Conservation (phyloP, 225 moss, liverwort and hornwort genomes). For the Takakia lepidozioides region DNA sequence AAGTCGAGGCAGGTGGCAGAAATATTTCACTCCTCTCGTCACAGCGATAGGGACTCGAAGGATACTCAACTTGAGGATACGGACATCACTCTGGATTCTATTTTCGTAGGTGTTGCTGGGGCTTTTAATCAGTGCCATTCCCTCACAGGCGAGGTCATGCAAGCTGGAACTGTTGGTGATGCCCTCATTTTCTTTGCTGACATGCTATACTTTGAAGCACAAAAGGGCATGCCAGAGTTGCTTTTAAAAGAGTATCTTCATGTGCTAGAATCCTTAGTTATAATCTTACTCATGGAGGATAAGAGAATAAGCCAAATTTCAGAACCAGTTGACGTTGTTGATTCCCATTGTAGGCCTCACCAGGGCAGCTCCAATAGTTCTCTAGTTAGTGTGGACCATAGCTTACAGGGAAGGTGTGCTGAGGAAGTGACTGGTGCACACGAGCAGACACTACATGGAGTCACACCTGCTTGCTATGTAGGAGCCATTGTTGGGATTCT, state of each 20-base stretch:
- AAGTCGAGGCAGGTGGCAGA: conserved; percentile 17
- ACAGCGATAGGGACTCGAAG: conserved; percentile 13
- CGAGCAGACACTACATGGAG: conserved; percentile 3
- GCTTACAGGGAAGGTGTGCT: conserved; percentile 8
- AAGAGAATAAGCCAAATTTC: conserved; percentile 26
- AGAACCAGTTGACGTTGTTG: conserved; percentile 4
- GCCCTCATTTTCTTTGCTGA: conserved; percentile 66
- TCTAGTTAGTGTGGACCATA: too few relatives aligned
- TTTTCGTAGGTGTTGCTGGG: conserved; percentile 21
- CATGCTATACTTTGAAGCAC: conserved; percentile 58
- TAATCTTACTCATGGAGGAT: conserved; percentile 55
- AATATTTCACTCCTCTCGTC: conserved; percentile 2
- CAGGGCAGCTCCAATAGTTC: conserved; percentile 6
- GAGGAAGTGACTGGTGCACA: too few relatives aligned
- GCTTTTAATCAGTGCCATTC: conserved; percentile 38
- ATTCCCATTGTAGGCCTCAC: too few relatives aligned
- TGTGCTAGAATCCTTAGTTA: conserved; percentile 56
- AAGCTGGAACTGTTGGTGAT: conserved; percentile 38
- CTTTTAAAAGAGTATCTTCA: conserved; percentile 60
- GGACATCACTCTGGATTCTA: too few relatives aligned
- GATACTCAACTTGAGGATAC: conserved; percentile 26
- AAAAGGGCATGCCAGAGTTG: conserved; percentile 32
- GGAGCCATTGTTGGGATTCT: conserved; percentile 36
- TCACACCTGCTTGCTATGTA: conserved; percentile 27
- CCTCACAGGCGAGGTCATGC: conserved; percentile 22